phyloP scores from a whole-genome alignment of 768 basidiomycete species.

The Cystobasidium onofrii region DNA sequence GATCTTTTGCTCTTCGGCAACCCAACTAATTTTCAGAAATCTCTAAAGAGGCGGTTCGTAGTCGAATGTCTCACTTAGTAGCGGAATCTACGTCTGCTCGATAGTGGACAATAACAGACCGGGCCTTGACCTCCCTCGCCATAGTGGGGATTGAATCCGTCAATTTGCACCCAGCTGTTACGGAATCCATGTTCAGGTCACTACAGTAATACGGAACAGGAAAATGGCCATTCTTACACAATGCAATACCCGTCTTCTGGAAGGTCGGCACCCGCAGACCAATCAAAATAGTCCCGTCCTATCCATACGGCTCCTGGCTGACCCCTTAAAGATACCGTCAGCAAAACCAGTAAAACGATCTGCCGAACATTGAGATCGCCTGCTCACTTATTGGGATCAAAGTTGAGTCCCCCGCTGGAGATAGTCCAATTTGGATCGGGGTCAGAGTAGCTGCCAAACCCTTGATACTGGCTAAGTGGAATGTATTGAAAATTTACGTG shows the following conservation, averaged over 20 bases:
- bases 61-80: no score
- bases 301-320: neutral
- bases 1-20: no score
- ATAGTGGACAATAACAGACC: neutral
- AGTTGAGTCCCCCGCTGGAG: neutral
- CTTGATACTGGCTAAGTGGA: neutral
- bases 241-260: neutral
- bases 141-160: neutral
- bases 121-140: neutral
- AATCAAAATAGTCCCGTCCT: neutral
- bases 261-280: neutral
- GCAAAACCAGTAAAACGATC: no score
- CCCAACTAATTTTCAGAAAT: no score
- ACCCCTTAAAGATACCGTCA: no score
- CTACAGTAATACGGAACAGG: no score
- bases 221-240: no score
- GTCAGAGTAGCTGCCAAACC: neutral
- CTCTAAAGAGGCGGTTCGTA: no score
- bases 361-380: neutral
- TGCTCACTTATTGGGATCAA: neutral
- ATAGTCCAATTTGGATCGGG: neutral
- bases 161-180: neutral
- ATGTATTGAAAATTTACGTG: neutral
- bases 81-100: neutral
- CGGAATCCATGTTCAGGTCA: no score